Percentiles rank a stretch among this genome's conserved stretches.
phyloP scores from a whole-genome alignment of 345 rosid genomes.

The Odontarrhena argentea region DNA sequence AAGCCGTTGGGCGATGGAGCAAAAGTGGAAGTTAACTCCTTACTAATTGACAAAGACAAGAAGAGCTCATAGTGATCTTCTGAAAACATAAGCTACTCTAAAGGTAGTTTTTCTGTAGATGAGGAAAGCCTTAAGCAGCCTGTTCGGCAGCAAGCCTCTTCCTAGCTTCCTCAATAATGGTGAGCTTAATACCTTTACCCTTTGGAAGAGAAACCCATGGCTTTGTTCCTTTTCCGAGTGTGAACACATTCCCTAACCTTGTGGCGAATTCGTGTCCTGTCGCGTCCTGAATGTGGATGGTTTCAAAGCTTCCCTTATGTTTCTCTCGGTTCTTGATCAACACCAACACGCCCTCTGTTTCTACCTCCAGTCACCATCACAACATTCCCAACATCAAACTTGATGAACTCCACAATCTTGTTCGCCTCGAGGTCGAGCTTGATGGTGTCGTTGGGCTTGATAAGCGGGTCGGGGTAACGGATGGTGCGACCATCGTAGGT shows the following conservation, averaged over 20 bases:
- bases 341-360: slow-evolving; percentile 76
- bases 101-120: background rate
- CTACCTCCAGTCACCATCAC: slow-evolving; percentile 75
- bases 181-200: slow-evolving; percentile 86
- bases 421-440: slow-evolving; percentile 53
- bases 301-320: slow-evolving; percentile 83
- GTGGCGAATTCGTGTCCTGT: slow-evolving; percentile 82
- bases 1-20: background rate
- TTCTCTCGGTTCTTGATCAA: slow-evolving; percentile 83
- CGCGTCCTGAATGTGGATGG: slow-evolving; percentile 79
- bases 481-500: slow-evolving; percentile 70
- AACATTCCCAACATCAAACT: slow-evolving; percentile 64
- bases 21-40: background rate
- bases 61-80: no score
- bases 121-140: slow-evolving; percentile 26
- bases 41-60: no score
- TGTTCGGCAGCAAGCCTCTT: slow-evolving; percentile 71
- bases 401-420: slow-evolving; percentile 56
- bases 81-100: no score
- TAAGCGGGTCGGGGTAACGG: slow-evolving; percentile 66
- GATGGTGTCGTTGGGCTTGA: slow-evolving; percentile 65
- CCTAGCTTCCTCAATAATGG: slow-evolving; percentile 83
- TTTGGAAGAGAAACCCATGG: slow-evolving; percentile 91
- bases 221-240: slow-evolving; percentile 75
- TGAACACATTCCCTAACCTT: slow-evolving; percentile 75